These are phyloP conservation scores for Cicer bijugum DNA, from an alignment of 306 rosid genomes.

Conservation along the genomic window DNA sequence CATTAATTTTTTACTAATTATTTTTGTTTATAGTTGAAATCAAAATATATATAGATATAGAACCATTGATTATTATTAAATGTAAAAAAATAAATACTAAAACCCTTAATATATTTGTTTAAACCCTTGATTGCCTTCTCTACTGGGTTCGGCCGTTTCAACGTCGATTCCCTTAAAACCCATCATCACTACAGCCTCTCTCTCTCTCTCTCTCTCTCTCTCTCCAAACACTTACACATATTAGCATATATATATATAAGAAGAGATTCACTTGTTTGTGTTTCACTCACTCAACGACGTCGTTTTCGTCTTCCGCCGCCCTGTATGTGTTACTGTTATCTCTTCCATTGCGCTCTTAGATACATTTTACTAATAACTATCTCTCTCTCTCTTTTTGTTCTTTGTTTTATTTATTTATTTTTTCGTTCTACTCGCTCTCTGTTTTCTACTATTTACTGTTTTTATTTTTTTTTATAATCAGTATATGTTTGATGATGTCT, in stretches of 20 bases:
- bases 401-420: background rate
- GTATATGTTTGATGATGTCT: background rate
- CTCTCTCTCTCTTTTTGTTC: background rate
- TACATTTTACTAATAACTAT: no score
- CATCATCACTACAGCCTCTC: background rate
- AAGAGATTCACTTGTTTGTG: no score
- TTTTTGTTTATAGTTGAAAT: no score
- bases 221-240: no score
- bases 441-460: background rate
- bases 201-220: background rate
- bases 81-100: no score
- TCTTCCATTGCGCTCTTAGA: background rate
- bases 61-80: no score
- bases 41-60: no score
- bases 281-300: background rate
- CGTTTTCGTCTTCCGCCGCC: conserved; percentile 28
- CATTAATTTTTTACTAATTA: no score
- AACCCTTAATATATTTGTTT: background rate
- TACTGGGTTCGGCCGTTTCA: background rate
- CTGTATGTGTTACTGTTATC: background rate
- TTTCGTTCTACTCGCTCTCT: background rate
- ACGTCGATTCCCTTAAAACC: background rate
- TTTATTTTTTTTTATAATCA: background rate
- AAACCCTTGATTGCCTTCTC: background rate
- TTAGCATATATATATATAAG: no score